Evolutionary conservation across 305 asterid genomes (phyloP).

Genomic region (Ajuga reptans): DNA sequence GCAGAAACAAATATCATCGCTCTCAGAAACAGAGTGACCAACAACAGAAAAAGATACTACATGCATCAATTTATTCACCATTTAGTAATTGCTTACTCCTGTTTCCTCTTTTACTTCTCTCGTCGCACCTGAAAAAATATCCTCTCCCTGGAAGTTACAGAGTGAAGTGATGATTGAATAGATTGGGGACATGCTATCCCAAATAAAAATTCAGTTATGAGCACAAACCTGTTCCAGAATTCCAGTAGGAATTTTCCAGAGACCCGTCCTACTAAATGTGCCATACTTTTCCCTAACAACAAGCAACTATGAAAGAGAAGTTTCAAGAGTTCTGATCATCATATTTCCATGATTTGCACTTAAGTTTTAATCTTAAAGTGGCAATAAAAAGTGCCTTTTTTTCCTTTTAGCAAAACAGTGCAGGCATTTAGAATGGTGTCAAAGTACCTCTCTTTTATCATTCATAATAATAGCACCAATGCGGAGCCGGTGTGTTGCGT

Average conservation of each 20-base stretch:
- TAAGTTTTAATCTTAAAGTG: neutral
- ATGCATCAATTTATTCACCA: conserved; percentile 1
- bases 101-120: conserved; percentile 87
- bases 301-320: conserved; percentile 46
- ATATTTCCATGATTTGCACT: neutral
- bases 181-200: neutral
- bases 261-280: conserved; percentile 38
- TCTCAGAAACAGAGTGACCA: conserved; percentile 14
- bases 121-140: conserved; percentile 47
- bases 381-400: no score
- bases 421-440: neutral
- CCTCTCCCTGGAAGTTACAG: conserved; percentile 56
- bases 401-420: neutral
- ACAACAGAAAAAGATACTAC: neutral
- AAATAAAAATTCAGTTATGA: conserved; percentile 11
- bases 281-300: conserved; percentile 72
- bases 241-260: conserved; percentile 87
- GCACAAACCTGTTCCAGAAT: conserved; percentile 53
- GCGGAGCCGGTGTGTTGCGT: conserved; percentile 61
- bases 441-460: conserved; percentile 61
- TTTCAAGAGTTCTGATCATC: neutral
- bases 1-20: conserved; percentile 23
- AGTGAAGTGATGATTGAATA: neutral
- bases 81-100: conserved; percentile 45
- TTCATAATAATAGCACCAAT: conserved; percentile 67